Evolutionary conservation across 345 rosid species (phyloP).

Genomic region (Camelina laxa): DNA sequence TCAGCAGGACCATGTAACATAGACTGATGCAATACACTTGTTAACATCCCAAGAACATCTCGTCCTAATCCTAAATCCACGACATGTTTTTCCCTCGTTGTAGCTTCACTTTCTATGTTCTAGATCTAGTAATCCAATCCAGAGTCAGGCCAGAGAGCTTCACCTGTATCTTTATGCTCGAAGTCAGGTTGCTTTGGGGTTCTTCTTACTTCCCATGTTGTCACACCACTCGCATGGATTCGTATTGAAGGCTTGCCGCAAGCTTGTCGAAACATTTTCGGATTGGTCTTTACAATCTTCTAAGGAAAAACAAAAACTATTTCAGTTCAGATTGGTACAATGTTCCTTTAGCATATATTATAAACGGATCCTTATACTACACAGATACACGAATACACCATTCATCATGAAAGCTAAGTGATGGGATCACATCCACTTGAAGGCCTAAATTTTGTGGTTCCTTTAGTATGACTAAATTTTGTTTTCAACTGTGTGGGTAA

Average conservation of each 20-base stretch:
- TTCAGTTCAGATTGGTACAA: too few relatives aligned
- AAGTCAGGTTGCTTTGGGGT: slow-evolving; percentile 69
- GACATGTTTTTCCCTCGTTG: slow-evolving; percentile 29
- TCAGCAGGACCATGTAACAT: too few relatives aligned
- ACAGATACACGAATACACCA: too few relatives aligned
- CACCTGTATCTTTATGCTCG: slow-evolving; percentile 68
- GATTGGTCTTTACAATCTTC: slow-evolving; percentile 17
- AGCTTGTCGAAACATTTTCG: slow-evolving; percentile 26
- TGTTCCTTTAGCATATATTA: too few relatives aligned
- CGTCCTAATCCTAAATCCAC: slow-evolving; percentile 50
- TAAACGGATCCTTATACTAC: too few relatives aligned
- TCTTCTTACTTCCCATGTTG: slow-evolving; percentile 56
- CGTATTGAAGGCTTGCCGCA: slow-evolving; percentile 75
- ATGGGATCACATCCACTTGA: too few relatives aligned
- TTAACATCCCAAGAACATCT: too few relatives aligned
- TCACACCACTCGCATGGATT: slow-evolving; percentile 90
- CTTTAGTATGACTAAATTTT: too few relatives aligned
- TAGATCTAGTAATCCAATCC: slow-evolving; percentile 64
- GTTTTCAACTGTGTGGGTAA: too few relatives aligned
- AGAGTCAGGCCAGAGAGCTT: slow-evolving; percentile 74
- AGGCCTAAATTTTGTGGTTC: too few relatives aligned
- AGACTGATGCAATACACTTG: too few relatives aligned
- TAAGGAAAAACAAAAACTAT: not conserved
- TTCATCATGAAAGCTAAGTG: too few relatives aligned
- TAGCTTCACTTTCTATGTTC: slow-evolving; percentile 50